These are phyloP conservation scores for Camellia granthamiana DNA, from an alignment of 148 eudicot species.

Conservation along the genomic window DNA sequence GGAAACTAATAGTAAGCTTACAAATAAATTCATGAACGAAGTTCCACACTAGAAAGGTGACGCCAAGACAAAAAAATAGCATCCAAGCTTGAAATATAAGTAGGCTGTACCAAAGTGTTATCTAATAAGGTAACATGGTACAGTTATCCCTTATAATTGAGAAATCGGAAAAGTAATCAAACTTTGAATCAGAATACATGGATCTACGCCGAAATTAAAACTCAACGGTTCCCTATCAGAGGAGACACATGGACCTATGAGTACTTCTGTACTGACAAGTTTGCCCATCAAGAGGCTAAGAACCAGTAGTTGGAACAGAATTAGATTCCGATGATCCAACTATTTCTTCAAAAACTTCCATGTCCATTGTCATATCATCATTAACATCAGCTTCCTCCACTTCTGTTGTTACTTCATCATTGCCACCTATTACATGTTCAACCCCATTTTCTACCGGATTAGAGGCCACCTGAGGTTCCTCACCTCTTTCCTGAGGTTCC, in stretches of 20 bases:
- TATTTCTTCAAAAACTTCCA: constrained; percentile 52
- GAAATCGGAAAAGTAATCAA: too few species aligned
- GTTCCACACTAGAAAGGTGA: too few species aligned
- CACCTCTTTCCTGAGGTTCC: constrained; percentile 18
- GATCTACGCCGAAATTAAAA: background rate
- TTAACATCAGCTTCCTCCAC: constrained; percentile 41
- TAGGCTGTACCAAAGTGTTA: too few species aligned
- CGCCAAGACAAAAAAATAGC: background rate
- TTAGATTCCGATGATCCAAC: constrained; percentile 46
- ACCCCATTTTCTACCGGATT: constrained; percentile 50
- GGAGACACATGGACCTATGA: background rate
- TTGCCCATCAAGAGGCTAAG: constrained; percentile 15
- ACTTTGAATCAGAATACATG: too few species aligned
- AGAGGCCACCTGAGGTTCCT: constrained; percentile 25
- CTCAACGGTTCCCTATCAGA: background rate
- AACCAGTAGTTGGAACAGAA: constrained; percentile 28
- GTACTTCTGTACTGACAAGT: background rate
- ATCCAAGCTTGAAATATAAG: background rate
- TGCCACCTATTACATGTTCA: constrained; percentile 31
- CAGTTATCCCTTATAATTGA: too few species aligned
- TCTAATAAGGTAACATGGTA: too few species aligned
- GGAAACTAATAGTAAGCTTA: too few species aligned
- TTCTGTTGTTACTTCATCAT: constrained; percentile 71
- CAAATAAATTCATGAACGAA: too few species aligned
- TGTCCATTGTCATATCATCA: constrained; percentile 53